Evolutionary conservation across 2,329 filamentous ascomycete genomes (phyloP).

Genomic region (Elsinoe perseae): DNA sequence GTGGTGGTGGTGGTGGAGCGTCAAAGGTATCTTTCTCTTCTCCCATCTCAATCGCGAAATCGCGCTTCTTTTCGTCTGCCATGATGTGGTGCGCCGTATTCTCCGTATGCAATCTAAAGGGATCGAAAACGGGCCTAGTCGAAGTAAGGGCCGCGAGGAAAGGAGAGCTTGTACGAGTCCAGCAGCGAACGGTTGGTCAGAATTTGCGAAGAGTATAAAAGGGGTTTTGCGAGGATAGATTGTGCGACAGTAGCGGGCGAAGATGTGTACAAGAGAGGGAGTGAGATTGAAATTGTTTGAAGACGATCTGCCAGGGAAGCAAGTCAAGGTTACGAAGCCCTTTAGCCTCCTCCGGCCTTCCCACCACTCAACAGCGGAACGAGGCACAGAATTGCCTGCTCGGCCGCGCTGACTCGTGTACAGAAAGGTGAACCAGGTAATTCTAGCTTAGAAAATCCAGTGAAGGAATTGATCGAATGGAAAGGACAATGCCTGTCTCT

Average conservation of each 20-base stretch:
- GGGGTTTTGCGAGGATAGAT: not conserved
- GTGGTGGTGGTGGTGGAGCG: constrained; percentile 20
- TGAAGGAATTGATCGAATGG: not conserved
- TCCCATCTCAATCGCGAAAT: constrained; percentile 64
- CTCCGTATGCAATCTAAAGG: constrained; percentile 13
- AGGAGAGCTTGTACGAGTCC: not conserved
- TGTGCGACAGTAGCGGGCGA: not conserved
- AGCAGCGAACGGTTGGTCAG: not conserved
- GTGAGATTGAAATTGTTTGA: not conserved
- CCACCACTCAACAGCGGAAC: constrained; percentile 1
- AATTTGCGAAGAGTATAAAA: not conserved
- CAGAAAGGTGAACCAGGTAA: not conserved
- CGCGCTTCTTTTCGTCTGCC: constrained; percentile 83
- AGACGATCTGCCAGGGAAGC: not conserved
- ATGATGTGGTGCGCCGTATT: constrained; percentile 43
- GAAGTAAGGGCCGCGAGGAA: constrained; percentile 10
- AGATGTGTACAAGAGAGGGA: not conserved
- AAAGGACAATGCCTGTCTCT: not conserved
- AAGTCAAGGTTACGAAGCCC: constrained; percentile 10
- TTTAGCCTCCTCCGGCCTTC: not conserved
- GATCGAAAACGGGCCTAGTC: constrained; percentile 14
- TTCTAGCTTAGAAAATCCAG: not conserved
- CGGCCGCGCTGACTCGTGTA: constrained; percentile 5
- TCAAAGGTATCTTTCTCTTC: constrained; percentile 48
- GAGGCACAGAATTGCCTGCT: not conserved